Evolutionary conservation across 2,329 filamentous ascomycete genomes (phyloP), one percentile per base, ranked within the genome.

Genomic region (Fusarium pseudocircinatum): DNA sequence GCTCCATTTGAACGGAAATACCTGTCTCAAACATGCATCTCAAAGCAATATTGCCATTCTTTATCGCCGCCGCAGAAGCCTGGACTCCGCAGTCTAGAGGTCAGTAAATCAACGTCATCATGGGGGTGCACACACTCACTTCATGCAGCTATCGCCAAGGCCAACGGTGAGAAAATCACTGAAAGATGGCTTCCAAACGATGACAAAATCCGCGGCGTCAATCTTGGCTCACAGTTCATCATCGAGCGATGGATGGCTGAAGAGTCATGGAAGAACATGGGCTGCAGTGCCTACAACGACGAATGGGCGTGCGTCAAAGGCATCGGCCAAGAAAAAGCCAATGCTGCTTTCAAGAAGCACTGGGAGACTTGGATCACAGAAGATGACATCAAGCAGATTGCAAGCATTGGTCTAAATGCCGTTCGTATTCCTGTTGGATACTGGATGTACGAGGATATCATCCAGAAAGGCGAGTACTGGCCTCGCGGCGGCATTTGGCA

Each of bases 211-310:
- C 75, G 76, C 1, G 76, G 77, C 9, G 77, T 79, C 50, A 79
- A 79, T 2, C 73, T 79, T 0, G 77, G 76, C 4, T 79, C 75
- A 1, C 76, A 78, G 3, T 79, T 78, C 69, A 75, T 79, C 32
- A 58, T 79, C 15, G 77, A 79, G 30, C 70, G 72, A 30, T 79
- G 78, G 77, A 77, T 79, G 73, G 74, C 74, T 0, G 68, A 71
- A 36, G 73, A 72, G 2, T 67, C 71, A 16, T 79, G 75, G 72
- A 61, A 65, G 7, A 47, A 30, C 18, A 78, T 79, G 78, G 76
- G 75, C n/a, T 79, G 78, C 26, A 66, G 60, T 15, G 66, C 63
- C 3, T 71, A 73, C 15, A 74, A 78, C 20, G 77, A 78, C 2
- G 77, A 79, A 14, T 79, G 77, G 75, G 47, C 60, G 1, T 79